phyloP scores from a whole-genome alignment of 2,329 filamentous ascomycete species.

The Arthrobotrys entomopaga region DNA sequence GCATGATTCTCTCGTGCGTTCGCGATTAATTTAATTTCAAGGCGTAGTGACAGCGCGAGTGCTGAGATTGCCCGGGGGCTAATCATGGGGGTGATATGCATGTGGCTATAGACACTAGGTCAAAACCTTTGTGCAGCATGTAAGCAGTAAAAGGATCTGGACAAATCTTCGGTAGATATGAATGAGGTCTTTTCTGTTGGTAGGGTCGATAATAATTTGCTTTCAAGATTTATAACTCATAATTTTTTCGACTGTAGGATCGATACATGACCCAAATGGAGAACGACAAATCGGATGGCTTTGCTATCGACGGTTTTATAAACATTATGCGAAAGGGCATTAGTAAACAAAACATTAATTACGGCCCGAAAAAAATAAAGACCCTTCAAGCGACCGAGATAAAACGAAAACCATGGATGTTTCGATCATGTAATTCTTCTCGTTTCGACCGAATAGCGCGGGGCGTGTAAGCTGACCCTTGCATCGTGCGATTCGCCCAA shows the following conservation, averaged over 20 bases:
- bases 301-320: neutral
- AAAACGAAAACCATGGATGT: slow-evolving; percentile 17
- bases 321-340: slow-evolving; percentile 22
- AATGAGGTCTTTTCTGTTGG: neutral
- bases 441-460: slow-evolving; percentile 9
- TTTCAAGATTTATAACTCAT: neutral
- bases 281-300: slow-evolving; percentile 26
- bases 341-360: slow-evolving; percentile 26
- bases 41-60: neutral
- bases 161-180: slow-evolving; percentile 49
- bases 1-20: slow-evolving; percentile 1
- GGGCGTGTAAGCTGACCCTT: slow-evolving; percentile 54
- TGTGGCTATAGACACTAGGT: slow-evolving; percentile 29
- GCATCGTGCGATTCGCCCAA: slow-evolving; percentile 18
- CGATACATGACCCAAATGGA: neutral
- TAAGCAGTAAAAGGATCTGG: slow-evolving; percentile 49
- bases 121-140: slow-evolving; percentile 14
- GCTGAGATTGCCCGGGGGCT: slow-evolving; percentile 15
- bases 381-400: slow-evolving; percentile 22
- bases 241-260: neutral
- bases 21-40: slow-evolving; percentile 1
- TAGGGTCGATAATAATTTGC: neutral
- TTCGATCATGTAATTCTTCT: slow-evolving; percentile 4
- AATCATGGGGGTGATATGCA: slow-evolving; percentile 24
- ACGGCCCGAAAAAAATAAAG: neutral